A percentile compares a stretch with the other conserved stretches of the same genome.
phyloP scores from a whole-genome alignment of 2,329 filamentous ascomycete genomes.

The Diplodia sapinea region DNA sequence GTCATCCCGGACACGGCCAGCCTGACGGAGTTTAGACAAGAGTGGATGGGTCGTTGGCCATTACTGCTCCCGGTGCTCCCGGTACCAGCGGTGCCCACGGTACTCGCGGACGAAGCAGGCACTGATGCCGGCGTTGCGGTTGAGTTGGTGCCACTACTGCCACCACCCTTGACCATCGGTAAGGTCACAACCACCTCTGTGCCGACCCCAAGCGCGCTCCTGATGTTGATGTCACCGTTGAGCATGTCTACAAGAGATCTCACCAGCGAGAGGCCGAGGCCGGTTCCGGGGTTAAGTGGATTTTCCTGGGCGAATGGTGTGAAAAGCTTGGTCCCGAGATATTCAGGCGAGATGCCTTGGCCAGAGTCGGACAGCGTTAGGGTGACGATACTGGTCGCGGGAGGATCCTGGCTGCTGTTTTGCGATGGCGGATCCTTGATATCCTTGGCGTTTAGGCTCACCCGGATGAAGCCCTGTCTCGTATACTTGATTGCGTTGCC shows the following conservation, averaged over 20 bases:
- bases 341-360: conserved; percentile 68
- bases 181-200: conserved; percentile 61
- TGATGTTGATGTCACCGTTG: conserved; percentile 64
- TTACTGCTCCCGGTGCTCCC: conserved; percentile 10
- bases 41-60: conserved; percentile 35
- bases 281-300: conserved; percentile 63
- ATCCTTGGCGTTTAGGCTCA: conserved; percentile 32
- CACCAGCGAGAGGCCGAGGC: conserved; percentile 70
- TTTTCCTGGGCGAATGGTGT: conserved; percentile 71
- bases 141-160: conserved; percentile 8
- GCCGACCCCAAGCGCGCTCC: conserved; percentile 59
- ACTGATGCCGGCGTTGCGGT: conserved; percentile 20
- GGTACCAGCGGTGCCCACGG: conserved; percentile 21
- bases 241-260: conserved; percentile 63
- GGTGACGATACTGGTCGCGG: conserved; percentile 37
- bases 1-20: conserved; percentile 22
- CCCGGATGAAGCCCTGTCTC: conserved; percentile 47
- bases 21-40: conserved; percentile 33
- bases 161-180: conserved; percentile 41
- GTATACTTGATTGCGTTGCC: conserved; percentile 59
- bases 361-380: conserved; percentile 68
- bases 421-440: conserved; percentile 7
- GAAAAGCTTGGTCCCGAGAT: conserved; percentile 65
- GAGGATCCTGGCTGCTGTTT: conserved; percentile 14
- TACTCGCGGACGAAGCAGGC: conserved; percentile 27